Conservation (phyloP, 495 filamentous ascomycete species). For the Tetracladium setigerum region DNA sequence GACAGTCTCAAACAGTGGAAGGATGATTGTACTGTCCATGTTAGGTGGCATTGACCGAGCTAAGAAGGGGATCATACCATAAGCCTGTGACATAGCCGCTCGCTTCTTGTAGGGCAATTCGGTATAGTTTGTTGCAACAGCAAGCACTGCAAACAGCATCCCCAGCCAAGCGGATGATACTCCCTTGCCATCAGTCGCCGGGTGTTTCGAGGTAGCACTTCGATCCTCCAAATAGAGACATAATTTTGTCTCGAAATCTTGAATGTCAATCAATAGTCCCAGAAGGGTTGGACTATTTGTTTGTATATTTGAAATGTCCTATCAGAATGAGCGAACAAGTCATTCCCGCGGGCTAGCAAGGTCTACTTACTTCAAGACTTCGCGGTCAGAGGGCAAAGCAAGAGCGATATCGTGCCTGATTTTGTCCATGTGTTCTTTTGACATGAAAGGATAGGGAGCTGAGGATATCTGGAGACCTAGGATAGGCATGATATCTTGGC, state of each 20-base stretch:
- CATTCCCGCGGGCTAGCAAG: background rate
- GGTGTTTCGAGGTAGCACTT: slow-evolving; percentile 28
- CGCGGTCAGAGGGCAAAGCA: slow-evolving; percentile 55
- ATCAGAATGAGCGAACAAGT: background rate
- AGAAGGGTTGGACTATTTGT: slow-evolving; percentile 71
- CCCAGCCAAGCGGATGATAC: slow-evolving; percentile 63
- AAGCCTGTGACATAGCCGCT: slow-evolving; percentile 38
- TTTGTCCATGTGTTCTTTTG: slow-evolving; percentile 58
- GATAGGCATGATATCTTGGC: slow-evolving; percentile 65
- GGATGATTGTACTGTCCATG: slow-evolving; percentile 42
- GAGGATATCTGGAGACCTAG: slow-evolving; percentile 75
- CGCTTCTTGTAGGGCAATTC: slow-evolving; percentile 52
- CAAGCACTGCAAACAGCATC: slow-evolving; percentile 70
- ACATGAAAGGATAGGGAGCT: slow-evolving; percentile 79
- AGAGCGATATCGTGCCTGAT: slow-evolving; percentile 64
- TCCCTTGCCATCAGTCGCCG: slow-evolving; percentile 38
- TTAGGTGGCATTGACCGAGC: background rate
- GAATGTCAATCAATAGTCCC: slow-evolving; percentile 67
- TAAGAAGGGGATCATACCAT: slow-evolving; percentile 3
- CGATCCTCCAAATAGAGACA: slow-evolving; percentile 61
- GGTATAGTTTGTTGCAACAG: slow-evolving; percentile 75
- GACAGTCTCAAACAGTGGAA: slow-evolving; percentile 47
- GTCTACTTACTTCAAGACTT: slow-evolving; percentile 45
- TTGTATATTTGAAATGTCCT: slow-evolving; percentile 68
- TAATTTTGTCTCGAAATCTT: slow-evolving; percentile 56